Conservation (phyloP, 768 basidiomycete genomes). For the Leccinum fibrillosum region DNA sequence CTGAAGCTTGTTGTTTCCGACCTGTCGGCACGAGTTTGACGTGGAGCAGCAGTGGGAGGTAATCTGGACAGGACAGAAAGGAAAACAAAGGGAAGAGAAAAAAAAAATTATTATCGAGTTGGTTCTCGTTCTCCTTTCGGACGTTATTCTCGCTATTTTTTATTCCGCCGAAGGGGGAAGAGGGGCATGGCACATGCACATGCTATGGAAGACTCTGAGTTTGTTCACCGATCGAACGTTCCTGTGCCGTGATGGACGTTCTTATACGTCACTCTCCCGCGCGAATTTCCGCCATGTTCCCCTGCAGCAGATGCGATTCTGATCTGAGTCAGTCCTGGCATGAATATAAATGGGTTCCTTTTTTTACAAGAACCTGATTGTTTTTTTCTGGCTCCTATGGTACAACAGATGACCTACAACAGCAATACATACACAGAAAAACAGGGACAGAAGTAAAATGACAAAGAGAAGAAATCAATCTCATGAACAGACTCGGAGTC, state of each 20-base stretch:
- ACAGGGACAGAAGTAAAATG: neutral
- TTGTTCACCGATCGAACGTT: neutral
- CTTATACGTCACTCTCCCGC: conserved; percentile 1
- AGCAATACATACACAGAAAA: neutral
- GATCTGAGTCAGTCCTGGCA: neutral
- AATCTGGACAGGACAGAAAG: neutral
- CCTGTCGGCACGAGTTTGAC: neutral
- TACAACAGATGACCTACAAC: neutral
- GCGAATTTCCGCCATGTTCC: neutral
- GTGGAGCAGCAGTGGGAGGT: neutral
- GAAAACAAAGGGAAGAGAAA: neutral
- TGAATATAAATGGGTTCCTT: neutral
- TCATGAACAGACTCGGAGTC: neutral
- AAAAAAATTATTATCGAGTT: neutral
- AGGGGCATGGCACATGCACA: neutral
- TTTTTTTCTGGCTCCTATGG: neutral
- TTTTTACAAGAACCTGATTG: neutral
- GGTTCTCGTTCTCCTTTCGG: neutral
- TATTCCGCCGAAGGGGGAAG: neutral
- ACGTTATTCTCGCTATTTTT: neutral
- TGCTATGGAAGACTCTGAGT: neutral
- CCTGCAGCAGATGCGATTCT: neutral
- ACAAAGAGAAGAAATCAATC: neutral
- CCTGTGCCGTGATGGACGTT: neutral
- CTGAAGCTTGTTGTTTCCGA: neutral